Base-by-base conservation (phyloP, 1,284 basidiomycete species). In the Trichosporon faecale region DNA sequence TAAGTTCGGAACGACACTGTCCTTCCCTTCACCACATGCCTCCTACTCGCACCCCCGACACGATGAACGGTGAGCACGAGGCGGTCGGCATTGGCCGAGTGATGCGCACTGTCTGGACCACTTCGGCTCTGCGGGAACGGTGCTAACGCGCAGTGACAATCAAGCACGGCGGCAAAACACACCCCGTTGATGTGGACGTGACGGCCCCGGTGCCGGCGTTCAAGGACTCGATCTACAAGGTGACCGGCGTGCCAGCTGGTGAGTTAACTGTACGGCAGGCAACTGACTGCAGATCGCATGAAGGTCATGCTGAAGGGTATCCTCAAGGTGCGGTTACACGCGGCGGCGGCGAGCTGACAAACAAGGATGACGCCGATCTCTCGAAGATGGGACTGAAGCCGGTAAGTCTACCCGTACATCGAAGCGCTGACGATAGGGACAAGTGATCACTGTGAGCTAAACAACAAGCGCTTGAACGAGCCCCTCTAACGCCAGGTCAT, bases 221-320 rank as follows among this genome's bases (percentile, higher is more conserved):
- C 87, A 97, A 97, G 82, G 88, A 93, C 76, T 85, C 88, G 2
- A 87, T 98, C 63, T 91, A 92, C 77, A 87, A 90, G 69, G 85
- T 87, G 55, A 98, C 95, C 0, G 94, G 94, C 11, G 91, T 98
- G 3, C 94, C 95, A 12, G 82, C 79, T 9, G 83, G 82, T 79
- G 46, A 71, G 76, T 75, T 3, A 14, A n/a, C 44, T 7, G 23
- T 31, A 14, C 1, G 18, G 29, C 16, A 52, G 0, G 7, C 3
- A 9, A 8, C 33, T 40, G 18, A 49, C 49, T 35, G 61, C 88
- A 65, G 94, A 95, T 77, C 88, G 95, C 65, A 95, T 97, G 91
- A 99, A 98, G 84, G 91, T 98, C 74, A 95, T 98, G 92, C 87
- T 96, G 81, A 98, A 97, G 82, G 93, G 93, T n/a, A 87, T 82